Base-by-base conservation (phyloP, 208 protist species). In the Trypanosoma conorhini region DNA sequence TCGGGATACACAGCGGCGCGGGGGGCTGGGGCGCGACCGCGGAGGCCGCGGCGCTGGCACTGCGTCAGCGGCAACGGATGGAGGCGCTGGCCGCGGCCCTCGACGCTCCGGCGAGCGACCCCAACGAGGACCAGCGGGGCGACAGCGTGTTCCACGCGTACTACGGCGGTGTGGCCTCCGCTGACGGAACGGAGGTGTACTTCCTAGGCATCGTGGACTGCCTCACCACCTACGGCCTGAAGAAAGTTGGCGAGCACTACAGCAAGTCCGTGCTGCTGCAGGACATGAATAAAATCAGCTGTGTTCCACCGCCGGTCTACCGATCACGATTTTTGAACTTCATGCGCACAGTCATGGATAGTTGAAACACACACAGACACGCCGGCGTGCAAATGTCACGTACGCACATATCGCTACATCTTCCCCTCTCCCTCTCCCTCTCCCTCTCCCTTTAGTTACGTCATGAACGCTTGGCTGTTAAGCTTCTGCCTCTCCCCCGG, bases 121-220 rank as follows among this genome's bases (percentile, higher is more conserved):
- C 13, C 52, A 33, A 60, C 9, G 51, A 1, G 22, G 28, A 26
- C 24, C 56, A 67, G 15, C 22, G 2, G 21, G 17, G 59, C 38
- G 30, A 59, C 35, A 72, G 30, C 46, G 62, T 73, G 10, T 77
- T 81, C 33, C 56, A 31, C 33, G 50, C 54, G 22, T 69, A 79
- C 51, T 64, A 69, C 44, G 77, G 72, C 35, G 77, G 77, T 58
- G 5, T 82, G 10, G 30, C 51, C 4, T 79, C 77, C 21, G n/a
- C 35, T 51, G 64, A 74, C 33, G 58, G 67, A 35, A 58, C 74
- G 24, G 54, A 80, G 33, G 67, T 82, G 38, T 76, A 76, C 50
- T 82, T 62, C 48, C 68, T 82, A 19, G 77, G 77, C 56, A 58
- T 82, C 51, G 65, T 82, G 50, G 77, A 82, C 58, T 65, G 70